Base-by-base conservation (phyloP, 306 rosid genomes). In the Elaeagnus macrophylla region DNA sequence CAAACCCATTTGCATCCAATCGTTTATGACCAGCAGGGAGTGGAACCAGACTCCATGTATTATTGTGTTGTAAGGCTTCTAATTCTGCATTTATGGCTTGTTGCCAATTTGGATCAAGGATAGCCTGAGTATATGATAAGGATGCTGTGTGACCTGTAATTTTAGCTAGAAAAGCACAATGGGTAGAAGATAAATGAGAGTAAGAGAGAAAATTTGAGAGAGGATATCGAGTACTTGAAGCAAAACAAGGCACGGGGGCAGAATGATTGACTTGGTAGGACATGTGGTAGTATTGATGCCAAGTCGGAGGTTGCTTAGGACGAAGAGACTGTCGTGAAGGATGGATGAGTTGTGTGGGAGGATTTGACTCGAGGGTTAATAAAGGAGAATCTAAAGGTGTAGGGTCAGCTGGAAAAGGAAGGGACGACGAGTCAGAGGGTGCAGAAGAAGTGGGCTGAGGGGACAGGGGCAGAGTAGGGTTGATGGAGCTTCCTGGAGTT, bases 111-210 rank as follows among this genome's bases (percentile, higher is more conserved):
- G 45, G 58, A 53, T 53, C 58, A 53, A 53, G 44, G 39, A 53
- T 53, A 15, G 25, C 45, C 14, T 36, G 43, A 13, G 35, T 25
- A 53, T 53, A 53, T 0, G 58, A 53, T 3, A 17, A 36, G 9
- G 44, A 43, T 25, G 36, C 14, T 1, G 32, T 53, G 25, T 53
- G 10, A 36, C 58, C 32, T 53, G 13, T 53, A 37, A 53, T 53
- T 42, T 53, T 53, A 36, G 58, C 44, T 37, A 37, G 3, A 53
- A 53, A 53, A 4, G 32, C 7, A 17, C 25, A 32, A 37, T 53
- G 58, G 40, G 44, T 20, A 36, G 25, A 37, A 15, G 58, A 59
- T 43, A 66, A 65, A 43, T 65, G 64, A 59, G 51, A 59, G 15
- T 59, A 36, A 10, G 53, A 46, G 37, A 60, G 14, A 48, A n/a